Evolutionary conservation across 306 rosid genomes (phyloP).

Genomic region (Aeschynomene evenia): DNA sequence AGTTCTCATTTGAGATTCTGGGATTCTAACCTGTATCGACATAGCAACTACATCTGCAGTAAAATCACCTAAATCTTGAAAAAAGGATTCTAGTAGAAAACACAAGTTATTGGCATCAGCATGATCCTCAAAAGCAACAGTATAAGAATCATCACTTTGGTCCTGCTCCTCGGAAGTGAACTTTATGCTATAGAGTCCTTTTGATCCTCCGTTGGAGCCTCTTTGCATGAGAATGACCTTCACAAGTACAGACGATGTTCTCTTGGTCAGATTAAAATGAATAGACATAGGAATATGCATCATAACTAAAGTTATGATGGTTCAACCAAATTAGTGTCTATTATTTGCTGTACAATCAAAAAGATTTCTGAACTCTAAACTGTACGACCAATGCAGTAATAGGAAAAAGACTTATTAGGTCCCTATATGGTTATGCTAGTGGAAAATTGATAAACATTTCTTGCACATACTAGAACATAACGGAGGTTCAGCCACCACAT

Average conservation of each 20-base stretch:
- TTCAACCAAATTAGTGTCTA: conserved; percentile 12
- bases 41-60: conserved; percentile 62
- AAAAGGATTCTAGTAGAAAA: conserved; percentile 65
- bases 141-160: conserved; percentile 44
- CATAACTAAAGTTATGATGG: not conserved
- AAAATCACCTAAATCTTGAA: conserved; percentile 69
- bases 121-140: conserved; percentile 77
- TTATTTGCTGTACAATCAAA: conserved; percentile 10
- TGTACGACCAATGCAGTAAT: not conserved
- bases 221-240: conserved; percentile 71
- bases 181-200: conserved; percentile 59
- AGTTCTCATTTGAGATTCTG: conserved; percentile 10
- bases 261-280: conserved; percentile 22
- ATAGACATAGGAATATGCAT: conserved; percentile 4
- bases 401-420: not conserved
- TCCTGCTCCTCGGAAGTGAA: conserved; percentile 39
- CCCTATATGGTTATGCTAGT: not conserved
- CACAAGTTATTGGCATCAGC: conserved; percentile 78
- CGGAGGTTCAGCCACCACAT: conserved; percentile 79
- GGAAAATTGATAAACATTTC: conserved; percentile 10
- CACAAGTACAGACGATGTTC: conserved; percentile 19
- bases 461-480: conserved; percentile 71
- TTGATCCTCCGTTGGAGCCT: conserved; percentile 46
- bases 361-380: no score
- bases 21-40: conserved; percentile 57